Base-by-base conservation (phyloP, 257 asterid genomes). In the Anisodus acutangulus region DNA sequence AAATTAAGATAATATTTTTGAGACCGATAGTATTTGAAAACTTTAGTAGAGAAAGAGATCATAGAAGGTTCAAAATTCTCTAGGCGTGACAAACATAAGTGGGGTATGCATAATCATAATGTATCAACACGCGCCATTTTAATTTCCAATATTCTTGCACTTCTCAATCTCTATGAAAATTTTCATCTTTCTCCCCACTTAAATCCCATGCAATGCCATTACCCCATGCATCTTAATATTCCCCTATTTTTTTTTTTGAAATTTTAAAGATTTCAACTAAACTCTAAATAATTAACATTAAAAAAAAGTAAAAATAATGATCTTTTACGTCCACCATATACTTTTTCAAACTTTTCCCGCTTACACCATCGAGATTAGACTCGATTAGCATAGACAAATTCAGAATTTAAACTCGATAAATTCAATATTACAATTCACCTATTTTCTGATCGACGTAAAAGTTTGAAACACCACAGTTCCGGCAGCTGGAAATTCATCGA, bases 51-150 rank as follows among this genome's bases (percentile, higher is more conserved):
- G 54, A 10, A 11, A 3, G 4, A 53, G 15, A 53, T 1, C 3
- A 53, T 11, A 53, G 45, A 53, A 53, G 59, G 17, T 54, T 55
- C 62, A 55, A 91, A 74, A 59, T 58, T 80, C 16, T 85, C 80
- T 87, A 92, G 93, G 97, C 97, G 95, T 92, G 98, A 91, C 91
- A 83, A 85, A 41, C 88, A 57, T 79, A 83, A 92, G 96, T 95
- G 94, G 97, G 93, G 91, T 54, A 54, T 90, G 97, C 94, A 90
- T 88, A 88, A 92, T 95, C 89, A 94, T 94, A 89, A 90, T 89
- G 87, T 90, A 87, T 86, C 87, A 88, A 89, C 85, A 88, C 88
- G 89, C 85, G 86, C 90, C 83, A 88, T 9, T 19, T 87, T 84
- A 31, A 31, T 31, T 31, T 31, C 80, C 86, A 84, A 78, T 81